A percentile compares a stretch with the other conserved stretches of the same genome.
phyloP scores from a whole-genome alignment of 306 rosid species.

The Sicyos edulis region DNA sequence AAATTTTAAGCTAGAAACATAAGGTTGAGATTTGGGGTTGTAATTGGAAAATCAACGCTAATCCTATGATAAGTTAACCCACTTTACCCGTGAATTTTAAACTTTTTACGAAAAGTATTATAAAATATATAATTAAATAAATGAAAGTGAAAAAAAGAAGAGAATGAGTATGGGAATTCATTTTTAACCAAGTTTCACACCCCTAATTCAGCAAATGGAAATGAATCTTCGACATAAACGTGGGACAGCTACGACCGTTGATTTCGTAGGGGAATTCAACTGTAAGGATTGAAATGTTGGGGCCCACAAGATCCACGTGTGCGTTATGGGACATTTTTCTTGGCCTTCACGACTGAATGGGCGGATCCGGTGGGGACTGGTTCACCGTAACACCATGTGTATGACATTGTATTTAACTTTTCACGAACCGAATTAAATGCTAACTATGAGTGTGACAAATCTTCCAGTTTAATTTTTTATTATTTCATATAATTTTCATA shows the following conservation, averaged over 20 bases:
- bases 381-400: conserved; percentile 6
- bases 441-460: not conserved
- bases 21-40: not conserved
- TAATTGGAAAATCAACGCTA: not conserved
- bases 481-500: no score
- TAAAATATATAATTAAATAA: not conserved
- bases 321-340: not conserved
- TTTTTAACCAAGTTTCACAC: no score
- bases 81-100: conserved; percentile 3
- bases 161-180: no score
- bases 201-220: not conserved
- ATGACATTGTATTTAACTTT: not conserved
- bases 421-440: conserved; percentile 3
- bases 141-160: no score
- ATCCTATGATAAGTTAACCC: not conserved
- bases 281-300: not conserved
- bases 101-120: not conserved
- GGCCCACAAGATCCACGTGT: conserved; percentile 2
- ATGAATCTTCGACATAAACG: not conserved
- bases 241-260: not conserved
- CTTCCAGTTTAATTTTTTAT: not conserved
- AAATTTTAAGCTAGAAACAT: not conserved
- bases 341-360: not conserved
- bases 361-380: not conserved
- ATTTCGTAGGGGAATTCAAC: not conserved